Conservation (phyloP, 305 asterid genomes). For the Stenogyne calaminthoides region DNA sequence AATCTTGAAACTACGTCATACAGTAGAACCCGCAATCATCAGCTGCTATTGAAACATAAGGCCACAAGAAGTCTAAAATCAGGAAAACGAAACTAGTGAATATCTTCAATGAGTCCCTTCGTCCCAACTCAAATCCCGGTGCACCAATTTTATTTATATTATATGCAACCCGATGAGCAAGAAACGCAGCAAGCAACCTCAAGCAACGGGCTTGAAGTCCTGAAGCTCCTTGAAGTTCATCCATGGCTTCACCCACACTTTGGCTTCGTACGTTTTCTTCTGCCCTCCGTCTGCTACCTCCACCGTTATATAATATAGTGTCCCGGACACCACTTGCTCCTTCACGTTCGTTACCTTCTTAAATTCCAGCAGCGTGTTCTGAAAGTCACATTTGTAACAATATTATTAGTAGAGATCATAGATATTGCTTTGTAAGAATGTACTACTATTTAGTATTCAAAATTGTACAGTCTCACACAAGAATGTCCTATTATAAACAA, state of each 20-base stretch:
- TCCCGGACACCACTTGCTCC: constrained; percentile 60
- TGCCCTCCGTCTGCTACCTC: constrained; percentile 51
- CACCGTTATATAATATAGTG: constrained; percentile 52
- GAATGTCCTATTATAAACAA: neutral
- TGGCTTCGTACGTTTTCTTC: constrained; percentile 60
- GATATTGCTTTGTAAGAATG: neutral
- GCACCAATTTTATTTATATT: constrained; percentile 19
- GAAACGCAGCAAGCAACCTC: constrained; percentile 4
- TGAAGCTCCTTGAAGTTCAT: constrained; percentile 62
- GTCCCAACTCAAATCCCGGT: neutral
- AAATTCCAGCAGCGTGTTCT: constrained; percentile 55
- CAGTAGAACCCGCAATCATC: neutral
- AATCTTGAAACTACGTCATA: neutral
- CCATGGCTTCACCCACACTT: constrained; percentile 77
- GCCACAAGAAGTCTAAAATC: constrained; percentile 1
- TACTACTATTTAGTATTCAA: neutral
- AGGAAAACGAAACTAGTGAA: neutral
- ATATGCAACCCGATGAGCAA: constrained; percentile 19
- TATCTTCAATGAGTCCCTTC: neutral
- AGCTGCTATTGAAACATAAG: constrained; percentile 21
- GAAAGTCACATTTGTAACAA: neutral
- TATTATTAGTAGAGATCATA: neutral
- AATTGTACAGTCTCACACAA: neutral
- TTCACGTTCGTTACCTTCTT: constrained; percentile 55
- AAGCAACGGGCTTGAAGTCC: constrained; percentile 62